Evolutionary conservation across 2,329 filamentous ascomycete species (phyloP).

Genomic region (Ramularia endophylla): DNA sequence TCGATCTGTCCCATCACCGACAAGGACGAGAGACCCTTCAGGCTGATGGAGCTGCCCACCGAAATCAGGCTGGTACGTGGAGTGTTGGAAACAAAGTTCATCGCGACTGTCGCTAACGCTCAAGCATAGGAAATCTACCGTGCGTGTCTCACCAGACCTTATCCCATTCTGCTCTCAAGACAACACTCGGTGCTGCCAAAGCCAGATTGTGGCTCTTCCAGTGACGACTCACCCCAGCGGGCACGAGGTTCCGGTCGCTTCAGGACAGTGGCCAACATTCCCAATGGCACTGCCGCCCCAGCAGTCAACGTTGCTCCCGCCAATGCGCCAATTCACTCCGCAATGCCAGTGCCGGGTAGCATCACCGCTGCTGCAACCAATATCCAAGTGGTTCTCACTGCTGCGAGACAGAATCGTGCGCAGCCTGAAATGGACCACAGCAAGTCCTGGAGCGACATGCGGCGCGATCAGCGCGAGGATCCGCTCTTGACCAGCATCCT

Average conservation of each 20-base stretch:
- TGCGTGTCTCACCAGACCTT: conserved; percentile 29
- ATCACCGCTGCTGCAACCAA: background rate
- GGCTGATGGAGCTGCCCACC: conserved; percentile 40
- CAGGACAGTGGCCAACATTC: too few species aligned
- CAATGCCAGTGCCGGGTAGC: conserved; percentile 5
- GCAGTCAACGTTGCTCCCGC: too few species aligned
- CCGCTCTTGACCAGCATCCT: conserved; percentile 36
- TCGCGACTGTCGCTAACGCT: too few species aligned
- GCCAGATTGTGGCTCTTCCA: background rate
- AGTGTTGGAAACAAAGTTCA: too few species aligned
- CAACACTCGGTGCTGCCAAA: too few species aligned
- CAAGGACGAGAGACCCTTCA: conserved; percentile 26
- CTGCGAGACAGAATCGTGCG: background rate
- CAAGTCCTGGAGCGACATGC: conserved; percentile 7
- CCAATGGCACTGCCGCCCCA: too few species aligned
- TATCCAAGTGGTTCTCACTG: background rate
- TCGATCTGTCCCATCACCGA: conserved; percentile 18
- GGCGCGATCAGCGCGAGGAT: conserved; percentile 27
- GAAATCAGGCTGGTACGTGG: conserved; percentile 34
- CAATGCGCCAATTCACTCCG: conserved; percentile 3
- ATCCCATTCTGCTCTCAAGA: conserved; percentile 26
- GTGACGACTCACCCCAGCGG: background rate
- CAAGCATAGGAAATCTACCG: conserved; percentile 35
- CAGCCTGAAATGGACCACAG: background rate
- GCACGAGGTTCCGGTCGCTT: too few species aligned